phyloP scores from a whole-genome alignment of 495 filamentous ascomycete species.

The Aspergillus hancockii region DNA sequence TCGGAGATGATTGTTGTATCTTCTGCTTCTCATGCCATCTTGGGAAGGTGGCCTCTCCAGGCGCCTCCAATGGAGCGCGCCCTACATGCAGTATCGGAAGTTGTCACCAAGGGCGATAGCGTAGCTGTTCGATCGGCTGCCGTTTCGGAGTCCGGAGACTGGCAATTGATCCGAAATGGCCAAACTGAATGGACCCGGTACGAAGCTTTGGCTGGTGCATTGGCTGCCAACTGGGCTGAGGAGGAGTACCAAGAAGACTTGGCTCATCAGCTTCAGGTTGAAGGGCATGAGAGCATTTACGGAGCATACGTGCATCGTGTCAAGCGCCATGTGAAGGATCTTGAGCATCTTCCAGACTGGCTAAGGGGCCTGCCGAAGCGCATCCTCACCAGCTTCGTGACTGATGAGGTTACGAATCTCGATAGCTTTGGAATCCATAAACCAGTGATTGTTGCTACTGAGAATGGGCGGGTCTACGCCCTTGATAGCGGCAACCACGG shows the following conservation, averaged over 20 bases:
- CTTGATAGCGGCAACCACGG: constrained; percentile 77
- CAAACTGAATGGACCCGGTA: constrained; percentile 75
- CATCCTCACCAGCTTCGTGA: constrained; percentile 66
- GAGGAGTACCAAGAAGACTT: constrained; percentile 66
- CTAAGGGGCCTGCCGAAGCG: constrained; percentile 64
- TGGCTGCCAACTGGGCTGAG: constrained; percentile 79
- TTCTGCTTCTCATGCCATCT: constrained; percentile 71
- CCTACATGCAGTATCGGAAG: constrained; percentile 77
- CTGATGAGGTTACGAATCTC: constrained; percentile 58
- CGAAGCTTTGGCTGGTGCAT: constrained; percentile 74
- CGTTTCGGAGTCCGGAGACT: constrained; percentile 71
- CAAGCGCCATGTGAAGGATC: constrained; percentile 76
- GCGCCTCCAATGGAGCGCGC: constrained; percentile 39
- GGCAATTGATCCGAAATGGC: constrained; percentile 81
- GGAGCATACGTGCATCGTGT: constrained; percentile 86
- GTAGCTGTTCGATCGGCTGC: constrained; percentile 79
- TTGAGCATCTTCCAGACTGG: constrained; percentile 77
- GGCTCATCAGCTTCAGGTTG: constrained; percentile 77
- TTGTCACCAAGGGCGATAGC: constrained; percentile 63
- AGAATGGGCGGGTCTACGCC: constrained; percentile 74
- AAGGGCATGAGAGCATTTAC: constrained; percentile 77
- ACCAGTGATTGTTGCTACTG: constrained; percentile 76
- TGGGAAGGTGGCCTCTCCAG: constrained; percentile 69
- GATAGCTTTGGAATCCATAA: constrained; percentile 90
- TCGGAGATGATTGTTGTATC: constrained; percentile 72